Evolutionary conservation across 1,284 basidiomycete genomes (phyloP).

Genomic region (Ganoderma lucidum): DNA sequence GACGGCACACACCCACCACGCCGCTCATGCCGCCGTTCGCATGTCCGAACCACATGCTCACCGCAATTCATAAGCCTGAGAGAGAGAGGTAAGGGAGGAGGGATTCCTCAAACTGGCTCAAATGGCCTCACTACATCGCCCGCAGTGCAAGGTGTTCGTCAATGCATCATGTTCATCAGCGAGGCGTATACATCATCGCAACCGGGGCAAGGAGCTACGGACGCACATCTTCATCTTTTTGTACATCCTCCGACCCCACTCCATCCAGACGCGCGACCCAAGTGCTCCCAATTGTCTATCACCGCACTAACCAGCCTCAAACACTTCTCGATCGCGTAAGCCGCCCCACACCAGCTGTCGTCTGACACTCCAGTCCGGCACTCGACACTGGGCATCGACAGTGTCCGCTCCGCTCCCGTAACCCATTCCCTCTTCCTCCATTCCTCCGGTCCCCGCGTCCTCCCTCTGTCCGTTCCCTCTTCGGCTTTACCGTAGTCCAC

Average conservation of each 20-base stretch:
- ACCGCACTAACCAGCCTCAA: constrained; percentile 4
- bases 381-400: too few species aligned
- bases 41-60: neutral
- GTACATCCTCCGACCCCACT: neutral
- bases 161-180: constrained; percentile 3
- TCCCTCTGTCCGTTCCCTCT: neutral
- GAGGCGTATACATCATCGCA: neutral
- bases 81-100: neutral
- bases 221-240: neutral
- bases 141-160: neutral
- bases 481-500: constrained; percentile 23
- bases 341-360: constrained; percentile 3
- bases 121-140: neutral
- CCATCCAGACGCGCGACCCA: constrained; percentile 3
- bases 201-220: constrained; percentile 4
- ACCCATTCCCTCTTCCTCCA: neutral
- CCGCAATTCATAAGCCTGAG: neutral
- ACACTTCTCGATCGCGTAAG: neutral
- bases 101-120: neutral
- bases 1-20: neutral
- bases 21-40: neutral
- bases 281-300: neutral
- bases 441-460: neutral
- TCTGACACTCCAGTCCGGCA: neutral
- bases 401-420: neutral